Base-by-base conservation (phyloP, 2,329 filamentous ascomycete species). In the Passalora sequoiae region DNA sequence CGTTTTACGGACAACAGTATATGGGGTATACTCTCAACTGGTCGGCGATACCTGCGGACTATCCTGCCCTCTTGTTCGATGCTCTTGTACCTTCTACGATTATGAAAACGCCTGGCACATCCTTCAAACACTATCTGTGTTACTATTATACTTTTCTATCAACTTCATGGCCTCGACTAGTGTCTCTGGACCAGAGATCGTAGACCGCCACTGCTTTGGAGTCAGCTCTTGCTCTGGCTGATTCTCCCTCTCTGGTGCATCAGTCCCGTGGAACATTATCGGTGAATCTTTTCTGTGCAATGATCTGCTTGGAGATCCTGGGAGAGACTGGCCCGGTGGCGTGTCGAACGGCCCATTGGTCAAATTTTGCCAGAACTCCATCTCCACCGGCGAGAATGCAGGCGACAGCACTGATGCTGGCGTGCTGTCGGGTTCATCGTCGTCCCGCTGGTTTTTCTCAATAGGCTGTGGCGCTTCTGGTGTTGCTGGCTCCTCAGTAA, bases 341-440 rank as follows among this genome's bases (percentile, higher is more conserved):
- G 33, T 36, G 20, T 16, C 33, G 19, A 36, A 36, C 4, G 33
- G 33, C 7, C 33, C 15, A 16, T 6, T 12, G n/a, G 21, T 17
- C 33, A 36, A 9, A n/a, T 36, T 20, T 8, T 20, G 33, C 33
- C 33, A 36, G 33, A 36, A 36, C 19, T 36, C 15, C 6, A 12
- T 36, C 12, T 36, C 33, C 8, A n/a, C 20, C 4, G 33, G 33
- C 10, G 33, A 36, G 8, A 36, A 20, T 8, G 33, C 7, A 4
- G 33, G 33, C 10, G 33, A 21, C 9, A 15, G 9, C 16, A 21
- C 24, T 20, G 19, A 9, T 16, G 20, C 19, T 36, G 17, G 20
- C 15, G 10, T 8, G 9, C 9, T 4, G 17, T 36, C 24, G 24
- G 33, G 20, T 13, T 24, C 33, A 6, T 19, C 15, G 13, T 33